Evolutionary conservation across 2,329 filamentous ascomycete species (phyloP).

Genomic region (Calonectria pteridis): DNA sequence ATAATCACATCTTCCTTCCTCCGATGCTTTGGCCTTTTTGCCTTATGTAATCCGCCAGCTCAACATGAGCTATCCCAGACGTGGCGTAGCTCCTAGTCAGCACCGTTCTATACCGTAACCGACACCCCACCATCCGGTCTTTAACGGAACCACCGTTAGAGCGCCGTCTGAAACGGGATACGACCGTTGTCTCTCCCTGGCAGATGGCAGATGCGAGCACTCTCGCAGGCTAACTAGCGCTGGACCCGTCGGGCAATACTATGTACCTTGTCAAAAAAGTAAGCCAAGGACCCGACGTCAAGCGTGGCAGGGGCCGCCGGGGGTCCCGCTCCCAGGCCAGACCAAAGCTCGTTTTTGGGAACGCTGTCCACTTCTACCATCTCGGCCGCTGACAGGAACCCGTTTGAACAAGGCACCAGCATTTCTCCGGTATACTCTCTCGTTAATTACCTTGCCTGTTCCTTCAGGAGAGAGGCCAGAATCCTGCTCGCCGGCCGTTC

Average conservation of each 20-base stretch:
- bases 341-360: conserved; percentile 29
- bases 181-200: conserved; percentile 2
- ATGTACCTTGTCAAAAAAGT: conserved; percentile 15
- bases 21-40: conserved; percentile 6
- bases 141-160: background rate
- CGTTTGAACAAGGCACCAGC: conserved; percentile 26
- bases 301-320: conserved; percentile 7
- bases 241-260: conserved; percentile 4
- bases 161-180: conserved; percentile 11
- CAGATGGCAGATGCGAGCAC: conserved; percentile 8
- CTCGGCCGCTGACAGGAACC: conserved; percentile 19
- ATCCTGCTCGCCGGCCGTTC: background rate
- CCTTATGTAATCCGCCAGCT: background rate
- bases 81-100: background rate
- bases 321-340: conserved; percentile 21
- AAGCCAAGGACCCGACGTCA: conserved; percentile 21
- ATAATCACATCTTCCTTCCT: conserved; percentile 26
- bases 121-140: background rate
- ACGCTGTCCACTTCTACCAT: conserved; percentile 33
- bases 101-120: background rate
- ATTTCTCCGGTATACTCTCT: conserved; percentile 21
- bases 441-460: conserved; percentile 15
- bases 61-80: background rate
- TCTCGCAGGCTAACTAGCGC: conserved; percentile 1
- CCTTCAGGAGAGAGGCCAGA: conserved; percentile 3